These are phyloP conservation scores for Vanilla planifolia DNA, from an alignment of 106 monocot genomes.

Conservation along the genomic window DNA sequence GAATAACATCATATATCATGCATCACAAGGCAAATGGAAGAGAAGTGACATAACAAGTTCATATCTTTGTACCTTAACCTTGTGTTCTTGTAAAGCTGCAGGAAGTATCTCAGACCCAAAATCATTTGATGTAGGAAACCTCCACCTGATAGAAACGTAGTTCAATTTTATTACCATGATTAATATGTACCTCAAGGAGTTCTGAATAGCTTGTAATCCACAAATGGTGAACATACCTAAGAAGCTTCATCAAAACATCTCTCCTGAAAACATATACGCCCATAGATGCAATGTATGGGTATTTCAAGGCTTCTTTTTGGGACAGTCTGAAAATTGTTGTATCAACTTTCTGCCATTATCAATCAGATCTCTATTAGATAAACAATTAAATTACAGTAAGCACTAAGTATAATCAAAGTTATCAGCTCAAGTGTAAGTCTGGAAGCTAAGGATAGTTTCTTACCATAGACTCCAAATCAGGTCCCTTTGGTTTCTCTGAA, in stretches of 20 bases:
- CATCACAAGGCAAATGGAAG: not conserved
- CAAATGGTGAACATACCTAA: slow-evolving; percentile 38
- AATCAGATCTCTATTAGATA: not conserved
- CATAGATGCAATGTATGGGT: slow-evolving; percentile 91
- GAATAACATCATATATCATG: not conserved
- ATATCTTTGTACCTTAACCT: slow-evolving; percentile 54
- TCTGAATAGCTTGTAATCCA: not conserved
- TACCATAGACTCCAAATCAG: slow-evolving; percentile 76
- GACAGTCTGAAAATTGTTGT: slow-evolving; percentile 47
- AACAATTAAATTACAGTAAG: not conserved
- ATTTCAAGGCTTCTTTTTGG: slow-evolving; percentile 38
- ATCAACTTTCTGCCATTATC: slow-evolving; percentile 48
- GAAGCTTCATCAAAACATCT: slow-evolving; percentile 72
- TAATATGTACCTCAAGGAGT: not conserved
- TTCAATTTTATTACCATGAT: not conserved
- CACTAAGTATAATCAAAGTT: no score
- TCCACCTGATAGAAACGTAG: slow-evolving; percentile 43
- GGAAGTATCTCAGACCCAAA: slow-evolving; percentile 98
- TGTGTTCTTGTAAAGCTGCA: slow-evolving; percentile 65
- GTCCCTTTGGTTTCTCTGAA: slow-evolving; percentile 82
- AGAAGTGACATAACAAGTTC: not conserved
- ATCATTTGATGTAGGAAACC: slow-evolving; percentile 74
- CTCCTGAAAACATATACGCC: slow-evolving; percentile 82
- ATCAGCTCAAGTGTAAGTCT: no score
- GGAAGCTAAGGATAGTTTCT: slow-evolving; percentile 3